These are phyloP conservation scores for Komagataea norvegica DNA, from an alignment of 1,139 yeast species.

Conservation along the genomic window DNA sequence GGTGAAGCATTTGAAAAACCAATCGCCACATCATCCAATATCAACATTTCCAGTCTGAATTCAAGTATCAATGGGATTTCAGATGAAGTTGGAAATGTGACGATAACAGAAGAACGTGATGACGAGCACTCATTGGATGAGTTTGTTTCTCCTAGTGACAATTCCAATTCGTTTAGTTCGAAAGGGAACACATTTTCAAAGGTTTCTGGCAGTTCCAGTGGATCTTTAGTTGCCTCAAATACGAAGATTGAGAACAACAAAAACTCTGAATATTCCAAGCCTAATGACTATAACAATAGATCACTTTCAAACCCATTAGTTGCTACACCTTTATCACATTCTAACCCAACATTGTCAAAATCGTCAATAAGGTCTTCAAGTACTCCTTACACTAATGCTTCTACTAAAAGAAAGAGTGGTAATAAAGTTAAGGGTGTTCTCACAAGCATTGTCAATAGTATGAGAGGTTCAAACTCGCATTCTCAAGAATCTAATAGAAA, in stretches of 20 bases:
- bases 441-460: constrained; percentile 43
- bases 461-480: constrained; percentile 32
- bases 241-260: constrained; percentile 18
- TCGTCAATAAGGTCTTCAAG: constrained; percentile 18
- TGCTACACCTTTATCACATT: constrained; percentile 15
- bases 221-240: constrained; percentile 15
- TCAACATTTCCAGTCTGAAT: constrained; percentile 22
- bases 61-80: constrained; percentile 19
- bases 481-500: constrained; percentile 25
- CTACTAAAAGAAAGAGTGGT: constrained; percentile 27
- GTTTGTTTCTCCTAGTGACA: constrained; percentile 8
- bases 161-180: constrained; percentile 1
- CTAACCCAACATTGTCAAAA: constrained; percentile 13
- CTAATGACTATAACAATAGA: constrained; percentile 7
- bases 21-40: constrained; percentile 26
- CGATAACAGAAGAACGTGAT: constrained; percentile 20
- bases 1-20: constrained; percentile 22
- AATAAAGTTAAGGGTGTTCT: constrained; percentile 47
- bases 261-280: constrained; percentile 4
- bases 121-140: constrained; percentile 7
- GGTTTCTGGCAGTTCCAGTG: constrained; percentile 8
- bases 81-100: constrained; percentile 22
- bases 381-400: constrained; percentile 20
- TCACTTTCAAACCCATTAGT: constrained; percentile 20
- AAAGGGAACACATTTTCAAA: constrained; percentile 6